These are phyloP conservation scores for Saccharomyces pastorianus DNA, from an alignment of 1,139 yeast genomes.

Conservation along the genomic window DNA sequence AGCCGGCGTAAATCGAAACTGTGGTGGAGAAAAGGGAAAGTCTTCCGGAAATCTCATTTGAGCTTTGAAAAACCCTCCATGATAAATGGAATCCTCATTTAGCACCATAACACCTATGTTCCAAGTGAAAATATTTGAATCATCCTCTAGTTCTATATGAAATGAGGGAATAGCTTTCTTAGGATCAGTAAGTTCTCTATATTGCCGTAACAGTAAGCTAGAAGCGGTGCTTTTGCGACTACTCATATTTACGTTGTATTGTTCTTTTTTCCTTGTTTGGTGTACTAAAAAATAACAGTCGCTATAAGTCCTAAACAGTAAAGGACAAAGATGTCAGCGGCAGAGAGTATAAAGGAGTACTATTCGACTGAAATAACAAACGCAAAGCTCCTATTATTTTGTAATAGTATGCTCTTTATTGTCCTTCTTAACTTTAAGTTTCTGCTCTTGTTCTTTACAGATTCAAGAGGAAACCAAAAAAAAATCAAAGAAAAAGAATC, in stretches of 20 bases:
- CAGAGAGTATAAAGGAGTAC: not conserved
- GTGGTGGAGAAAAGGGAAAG: constrained; percentile 88
- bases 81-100: constrained; percentile 80
- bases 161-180: constrained; percentile 86
- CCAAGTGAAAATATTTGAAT: constrained; percentile 80
- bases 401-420: not conserved
- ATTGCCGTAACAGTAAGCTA: constrained; percentile 85
- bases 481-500: not conserved
- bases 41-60: constrained; percentile 89
- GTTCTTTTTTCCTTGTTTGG: not conserved
- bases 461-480: not conserved
- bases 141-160: constrained; percentile 81
- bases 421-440: not conserved
- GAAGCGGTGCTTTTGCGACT: constrained; percentile 41
- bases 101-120: constrained; percentile 88
- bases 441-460: not conserved
- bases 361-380: not conserved
- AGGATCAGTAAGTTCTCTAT: constrained; percentile 87
- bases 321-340: not conserved
- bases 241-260: constrained; percentile 15
- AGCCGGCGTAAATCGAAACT: constrained; percentile 88
- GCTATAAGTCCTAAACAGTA: not conserved
- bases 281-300: not conserved
- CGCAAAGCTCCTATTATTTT: not conserved
- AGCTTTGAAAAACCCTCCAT: constrained; percentile 94